Conservation (phyloP, 2,329 filamentous ascomycete species). For the Cyanodermella asteris region DNA sequence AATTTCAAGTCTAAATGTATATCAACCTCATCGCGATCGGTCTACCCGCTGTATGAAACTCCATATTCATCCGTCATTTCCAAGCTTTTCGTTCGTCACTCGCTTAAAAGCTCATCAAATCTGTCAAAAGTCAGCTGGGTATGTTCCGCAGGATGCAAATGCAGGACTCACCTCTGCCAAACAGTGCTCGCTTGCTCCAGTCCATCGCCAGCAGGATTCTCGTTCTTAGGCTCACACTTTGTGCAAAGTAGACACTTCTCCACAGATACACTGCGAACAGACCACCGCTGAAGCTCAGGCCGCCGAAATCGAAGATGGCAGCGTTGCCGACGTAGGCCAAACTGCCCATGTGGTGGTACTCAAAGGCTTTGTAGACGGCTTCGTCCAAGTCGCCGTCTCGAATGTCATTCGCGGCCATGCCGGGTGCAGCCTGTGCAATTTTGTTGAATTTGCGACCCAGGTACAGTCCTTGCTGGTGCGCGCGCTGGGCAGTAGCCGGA, state of each 20-base stretch:
- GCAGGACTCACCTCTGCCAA: constrained; percentile 61
- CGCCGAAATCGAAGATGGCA: constrained; percentile 77
- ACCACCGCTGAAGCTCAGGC: constrained; percentile 58
- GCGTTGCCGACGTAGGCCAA: constrained; percentile 92
- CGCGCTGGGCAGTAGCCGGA: constrained; percentile 85
- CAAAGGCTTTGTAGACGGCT: constrained; percentile 80
- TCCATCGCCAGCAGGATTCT: constrained; percentile 86
- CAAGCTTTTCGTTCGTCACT: no score
- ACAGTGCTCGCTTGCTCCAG: constrained; percentile 89
- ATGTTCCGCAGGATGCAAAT: no score
- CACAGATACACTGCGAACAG: constrained; percentile 88
- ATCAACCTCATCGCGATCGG: no score
- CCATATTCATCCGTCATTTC: no score
- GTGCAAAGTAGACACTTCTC: constrained; percentile 90
- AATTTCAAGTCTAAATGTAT: no score
- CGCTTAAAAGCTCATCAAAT: no score
- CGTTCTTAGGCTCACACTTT: constrained; percentile 85
- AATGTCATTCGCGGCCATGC: constrained; percentile 57
- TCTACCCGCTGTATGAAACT: no score
- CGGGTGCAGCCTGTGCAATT: constrained; percentile 55
- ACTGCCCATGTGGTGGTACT: constrained; percentile 80
- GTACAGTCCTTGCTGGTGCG: constrained; percentile 88
- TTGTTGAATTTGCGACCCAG: constrained; percentile 88
- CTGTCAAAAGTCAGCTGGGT: no score
- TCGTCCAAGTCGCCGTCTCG: constrained; percentile 79